phyloP scores from a whole-genome alignment of 2,329 filamentous ascomycete species.

The Nemania sp. region DNA sequence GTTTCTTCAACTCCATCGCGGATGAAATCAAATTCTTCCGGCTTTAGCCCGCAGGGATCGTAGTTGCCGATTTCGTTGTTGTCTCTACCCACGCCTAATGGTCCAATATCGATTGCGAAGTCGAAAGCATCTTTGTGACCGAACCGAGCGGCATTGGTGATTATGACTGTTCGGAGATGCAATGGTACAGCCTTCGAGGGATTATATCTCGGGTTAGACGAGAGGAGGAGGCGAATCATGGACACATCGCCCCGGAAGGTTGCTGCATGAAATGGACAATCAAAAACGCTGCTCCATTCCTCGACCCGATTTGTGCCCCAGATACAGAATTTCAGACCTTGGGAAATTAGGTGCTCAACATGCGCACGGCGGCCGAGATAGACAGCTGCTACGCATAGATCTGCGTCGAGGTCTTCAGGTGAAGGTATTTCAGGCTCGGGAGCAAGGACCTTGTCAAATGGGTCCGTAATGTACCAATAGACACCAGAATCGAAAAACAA shows the following conservation, averaged over 20 bases:
- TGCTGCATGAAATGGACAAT: background rate
- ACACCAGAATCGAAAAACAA: background rate
- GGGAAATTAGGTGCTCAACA: background rate
- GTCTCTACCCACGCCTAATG: background rate
- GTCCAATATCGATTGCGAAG: slow-evolving; percentile 3
- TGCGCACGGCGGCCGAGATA: background rate
- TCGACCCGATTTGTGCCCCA: background rate
- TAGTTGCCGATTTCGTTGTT: background rate
- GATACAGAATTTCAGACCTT: background rate
- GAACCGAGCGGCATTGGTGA: background rate
- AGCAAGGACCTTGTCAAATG: background rate
- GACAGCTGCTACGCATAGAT: slow-evolving; percentile 3
- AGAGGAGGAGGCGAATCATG: background rate
- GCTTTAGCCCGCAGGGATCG: background rate
- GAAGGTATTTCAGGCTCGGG: background rate
- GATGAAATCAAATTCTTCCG: background rate
- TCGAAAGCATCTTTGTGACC: background rate
- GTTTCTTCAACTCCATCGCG: background rate
- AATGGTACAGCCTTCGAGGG: background rate
- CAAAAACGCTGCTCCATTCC: background rate
- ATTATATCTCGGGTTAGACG: background rate
- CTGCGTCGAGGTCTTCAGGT: background rate
- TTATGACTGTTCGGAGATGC: background rate
- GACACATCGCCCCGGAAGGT: background rate
- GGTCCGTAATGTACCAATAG: background rate